phyloP scores from a whole-genome alignment of 257 asterid genomes.

The Orobanche coerulescens region DNA sequence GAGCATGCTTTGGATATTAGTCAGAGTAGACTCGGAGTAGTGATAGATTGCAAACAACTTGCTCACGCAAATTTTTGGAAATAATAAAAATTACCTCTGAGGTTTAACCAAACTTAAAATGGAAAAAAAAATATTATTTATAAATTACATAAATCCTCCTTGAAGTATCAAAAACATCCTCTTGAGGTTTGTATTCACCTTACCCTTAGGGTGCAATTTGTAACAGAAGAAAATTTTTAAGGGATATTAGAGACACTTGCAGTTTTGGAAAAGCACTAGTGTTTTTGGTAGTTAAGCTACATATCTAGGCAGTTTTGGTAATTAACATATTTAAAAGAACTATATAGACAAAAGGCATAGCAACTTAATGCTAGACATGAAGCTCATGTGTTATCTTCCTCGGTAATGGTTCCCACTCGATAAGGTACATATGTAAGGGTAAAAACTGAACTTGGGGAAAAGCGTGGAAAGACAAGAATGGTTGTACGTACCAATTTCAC shows the following conservation, averaged over 20 bases:
- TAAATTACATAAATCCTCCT: neutral
- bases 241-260: neutral
- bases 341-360: neutral
- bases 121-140: neutral
- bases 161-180: neutral
- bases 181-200: neutral
- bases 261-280: no score
- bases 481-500: conserved; percentile 26
- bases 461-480: neutral
- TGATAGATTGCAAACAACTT: neutral
- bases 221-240: neutral
- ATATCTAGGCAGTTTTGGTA: no score
- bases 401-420: neutral
- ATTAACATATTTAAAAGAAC: neutral
- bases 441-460: neutral
- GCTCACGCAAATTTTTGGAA: neutral
- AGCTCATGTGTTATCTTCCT: neutral
- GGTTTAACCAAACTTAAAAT: no score
- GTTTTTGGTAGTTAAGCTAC: no score
- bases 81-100: neutral
- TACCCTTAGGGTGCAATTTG: neutral
- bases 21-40: conserved; percentile 15
- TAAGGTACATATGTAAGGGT: neutral
- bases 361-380: conserved; percentile 3
- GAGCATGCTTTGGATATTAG: conserved; percentile 24